Evolutionary conservation across 106 monocot genomes (phyloP).

Genomic region (Dendrobium huoshanense): DNA sequence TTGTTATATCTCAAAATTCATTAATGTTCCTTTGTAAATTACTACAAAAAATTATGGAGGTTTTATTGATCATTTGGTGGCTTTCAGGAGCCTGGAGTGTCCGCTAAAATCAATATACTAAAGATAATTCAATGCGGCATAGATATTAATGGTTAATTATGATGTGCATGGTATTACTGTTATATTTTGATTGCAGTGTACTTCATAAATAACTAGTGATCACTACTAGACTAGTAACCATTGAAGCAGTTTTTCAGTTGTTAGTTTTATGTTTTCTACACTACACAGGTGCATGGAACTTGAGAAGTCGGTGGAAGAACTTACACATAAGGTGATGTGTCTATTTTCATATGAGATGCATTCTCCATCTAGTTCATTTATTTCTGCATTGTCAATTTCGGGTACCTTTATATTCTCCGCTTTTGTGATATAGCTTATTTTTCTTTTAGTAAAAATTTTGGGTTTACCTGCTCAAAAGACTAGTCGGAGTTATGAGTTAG

Average conservation of each 20-base stretch:
- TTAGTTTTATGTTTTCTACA: background rate
- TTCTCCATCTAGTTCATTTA: background rate
- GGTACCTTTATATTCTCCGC: background rate
- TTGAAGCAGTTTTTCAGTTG: background rate
- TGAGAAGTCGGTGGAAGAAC: constrained; percentile 1
- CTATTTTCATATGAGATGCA: background rate
- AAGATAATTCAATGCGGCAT: background rate
- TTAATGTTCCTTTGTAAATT: too few species aligned
- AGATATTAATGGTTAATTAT: background rate
- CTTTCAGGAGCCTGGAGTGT: background rate
- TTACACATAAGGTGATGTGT: background rate
- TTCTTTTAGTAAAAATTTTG: background rate
- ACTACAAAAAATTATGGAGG: too few species aligned
- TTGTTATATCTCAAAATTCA: too few species aligned
- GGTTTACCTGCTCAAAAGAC: background rate
- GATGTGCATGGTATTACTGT: background rate
- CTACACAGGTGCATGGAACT: constrained; percentile 3
- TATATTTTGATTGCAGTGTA: background rate
- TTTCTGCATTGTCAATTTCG: background rate
- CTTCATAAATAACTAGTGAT: background rate
- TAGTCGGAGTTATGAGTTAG: background rate
- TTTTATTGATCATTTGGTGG: too few species aligned
- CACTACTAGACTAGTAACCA: background rate
- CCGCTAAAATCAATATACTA: background rate
- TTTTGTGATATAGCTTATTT: background rate